phyloP scores from a whole-genome alignment of 1,284 basidiomycete genomes.

The Blastosporella zonata region DNA sequence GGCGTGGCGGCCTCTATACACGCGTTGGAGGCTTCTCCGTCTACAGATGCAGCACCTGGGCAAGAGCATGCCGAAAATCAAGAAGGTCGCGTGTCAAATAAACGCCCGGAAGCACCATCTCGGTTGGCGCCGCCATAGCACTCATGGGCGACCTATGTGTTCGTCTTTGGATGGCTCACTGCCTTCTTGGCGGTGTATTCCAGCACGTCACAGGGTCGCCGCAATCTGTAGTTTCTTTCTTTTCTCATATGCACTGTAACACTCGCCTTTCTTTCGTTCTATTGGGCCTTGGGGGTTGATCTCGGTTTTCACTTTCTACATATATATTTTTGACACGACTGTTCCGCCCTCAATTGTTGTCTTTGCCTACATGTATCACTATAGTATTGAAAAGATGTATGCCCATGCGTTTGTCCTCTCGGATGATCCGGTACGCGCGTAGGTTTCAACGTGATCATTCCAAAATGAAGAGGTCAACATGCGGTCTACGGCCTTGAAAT shows the following conservation, averaged over 20 bases:
- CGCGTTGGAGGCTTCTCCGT: conserved; percentile 4
- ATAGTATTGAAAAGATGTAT: too few relatives aligned
- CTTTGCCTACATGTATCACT: too few relatives aligned
- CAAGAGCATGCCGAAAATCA: conserved; percentile 1
- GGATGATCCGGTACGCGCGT: too few relatives aligned
- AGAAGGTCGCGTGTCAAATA: neutral
- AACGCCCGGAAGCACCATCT: neutral
- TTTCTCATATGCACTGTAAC: neutral
- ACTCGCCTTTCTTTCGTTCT: conserved; percentile 3
- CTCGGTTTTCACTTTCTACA: neutral
- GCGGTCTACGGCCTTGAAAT: too few relatives aligned
- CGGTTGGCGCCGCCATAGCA: conserved; percentile 17
- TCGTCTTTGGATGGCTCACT: conserved; percentile 11
- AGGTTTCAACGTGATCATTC: too few relatives aligned
- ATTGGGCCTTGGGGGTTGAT: conserved; percentile 10
- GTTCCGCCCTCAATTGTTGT: conserved; percentile 1
- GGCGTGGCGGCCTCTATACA: conserved; percentile 10
- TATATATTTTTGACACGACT: neutral
- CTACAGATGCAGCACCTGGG: neutral
- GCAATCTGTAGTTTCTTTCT: conserved; percentile 1
- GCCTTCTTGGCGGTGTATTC: conserved; percentile 10
- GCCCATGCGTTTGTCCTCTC: too few relatives aligned
- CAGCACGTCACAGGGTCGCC: conserved; percentile 16
- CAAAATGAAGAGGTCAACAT: too few relatives aligned
- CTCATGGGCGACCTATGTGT: conserved; percentile 23